Evolutionary conservation across 2,329 filamentous ascomycete species (phyloP).

Genomic region (Ophiostoma montium): DNA sequence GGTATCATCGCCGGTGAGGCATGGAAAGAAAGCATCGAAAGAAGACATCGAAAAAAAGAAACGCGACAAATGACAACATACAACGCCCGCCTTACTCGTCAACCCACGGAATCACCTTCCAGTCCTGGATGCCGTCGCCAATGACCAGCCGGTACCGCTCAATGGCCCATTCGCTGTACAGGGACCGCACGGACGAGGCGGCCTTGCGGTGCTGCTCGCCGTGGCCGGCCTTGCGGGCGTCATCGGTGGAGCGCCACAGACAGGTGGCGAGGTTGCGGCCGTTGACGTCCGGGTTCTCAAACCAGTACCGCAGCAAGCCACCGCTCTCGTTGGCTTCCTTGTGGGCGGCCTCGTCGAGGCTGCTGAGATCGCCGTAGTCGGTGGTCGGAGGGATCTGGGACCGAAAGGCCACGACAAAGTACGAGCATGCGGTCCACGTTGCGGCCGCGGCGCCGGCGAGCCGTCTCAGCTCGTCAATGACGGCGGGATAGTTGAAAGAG

Average conservation of each 20-base stretch:
- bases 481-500: slow-evolving; percentile 61
- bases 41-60: neutral
- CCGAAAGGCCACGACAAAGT: slow-evolving; percentile 77
- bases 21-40: too few species aligned
- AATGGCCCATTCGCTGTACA: slow-evolving; percentile 54
- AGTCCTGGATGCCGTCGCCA: slow-evolving; percentile 46
- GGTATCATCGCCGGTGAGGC: too few species aligned
- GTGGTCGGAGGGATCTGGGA: slow-evolving; percentile 55
- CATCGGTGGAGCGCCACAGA: slow-evolving; percentile 46
- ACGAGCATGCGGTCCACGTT: slow-evolving; percentile 48
- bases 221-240: slow-evolving; percentile 44
- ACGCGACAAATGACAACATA: neutral
- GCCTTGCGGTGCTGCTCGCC: slow-evolving; percentile 50
- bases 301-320: slow-evolving; percentile 85
- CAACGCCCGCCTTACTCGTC: neutral
- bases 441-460: slow-evolving; percentile 29
- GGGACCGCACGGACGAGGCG: slow-evolving; percentile 48
- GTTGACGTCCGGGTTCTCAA: slow-evolving; percentile 55
- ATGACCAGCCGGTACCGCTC: slow-evolving; percentile 57
- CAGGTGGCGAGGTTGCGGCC: slow-evolving; percentile 73
- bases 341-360: slow-evolving; percentile 66
- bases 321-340: slow-evolving; percentile 66
- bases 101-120: slow-evolving; percentile 48
- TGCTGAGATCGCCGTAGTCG: slow-evolving; percentile 52
- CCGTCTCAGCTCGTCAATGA: slow-evolving; percentile 43